These are phyloP conservation scores for Scutellaria barbata DNA, from an alignment of 257 asterid genomes.

Conservation along the genomic window DNA sequence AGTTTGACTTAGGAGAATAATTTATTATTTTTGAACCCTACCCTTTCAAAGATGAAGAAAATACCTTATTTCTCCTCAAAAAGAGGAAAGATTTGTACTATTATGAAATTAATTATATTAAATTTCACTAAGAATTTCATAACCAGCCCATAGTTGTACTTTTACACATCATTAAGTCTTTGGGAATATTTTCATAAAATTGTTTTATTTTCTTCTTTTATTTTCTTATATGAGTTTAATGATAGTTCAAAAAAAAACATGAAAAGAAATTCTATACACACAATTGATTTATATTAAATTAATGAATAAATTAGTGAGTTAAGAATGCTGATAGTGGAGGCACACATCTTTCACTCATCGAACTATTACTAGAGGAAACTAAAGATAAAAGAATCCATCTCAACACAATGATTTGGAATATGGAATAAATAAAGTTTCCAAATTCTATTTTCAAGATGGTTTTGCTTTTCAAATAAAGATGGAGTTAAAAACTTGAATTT, in stretches of 20 bases:
- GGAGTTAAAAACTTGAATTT: too few relatives aligned
- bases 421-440: too few relatives aligned
- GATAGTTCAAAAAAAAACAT: background rate
- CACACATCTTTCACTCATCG: background rate
- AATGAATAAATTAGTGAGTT: background rate
- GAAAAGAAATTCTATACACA: too few relatives aligned
- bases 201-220: background rate
- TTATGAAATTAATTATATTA: background rate
- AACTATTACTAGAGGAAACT: background rate
- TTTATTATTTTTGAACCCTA: background rate
- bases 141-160: background rate
- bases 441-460: too few relatives aligned
- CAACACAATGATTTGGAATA: too few relatives aligned
- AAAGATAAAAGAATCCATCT: too few relatives aligned
- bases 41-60: constrained; percentile 6
- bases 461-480: too few relatives aligned
- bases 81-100: background rate
- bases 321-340: background rate
- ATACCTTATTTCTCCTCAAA: background rate
- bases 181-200: background rate
- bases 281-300: background rate
- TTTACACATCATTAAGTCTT: background rate
- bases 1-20: background rate
- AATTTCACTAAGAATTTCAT: background rate
- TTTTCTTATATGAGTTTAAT: background rate